These are phyloP conservation scores for Thermoascus crustaceus DNA, from an alignment of 2,329 filamentous ascomycete genomes.

Conservation along the genomic window DNA sequence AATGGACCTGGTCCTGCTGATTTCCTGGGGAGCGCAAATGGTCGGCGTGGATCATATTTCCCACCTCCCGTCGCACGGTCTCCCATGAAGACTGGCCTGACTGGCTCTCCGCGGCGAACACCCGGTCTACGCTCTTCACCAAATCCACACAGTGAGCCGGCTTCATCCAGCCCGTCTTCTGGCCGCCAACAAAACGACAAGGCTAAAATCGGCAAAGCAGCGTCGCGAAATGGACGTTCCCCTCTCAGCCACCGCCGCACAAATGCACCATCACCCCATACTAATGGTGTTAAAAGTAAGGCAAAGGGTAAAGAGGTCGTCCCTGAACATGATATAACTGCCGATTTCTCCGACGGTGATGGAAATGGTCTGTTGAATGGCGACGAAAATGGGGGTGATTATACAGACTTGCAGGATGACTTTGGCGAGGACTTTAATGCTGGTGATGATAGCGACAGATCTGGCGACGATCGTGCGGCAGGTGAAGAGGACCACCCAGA, in stretches of 20 bases:
- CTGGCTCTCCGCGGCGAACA: constrained; percentile 35
- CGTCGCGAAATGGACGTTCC: constrained; percentile 21
- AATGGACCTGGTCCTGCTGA: constrained; percentile 36
- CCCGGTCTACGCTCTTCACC: constrained; percentile 36
- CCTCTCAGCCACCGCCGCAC: constrained; percentile 29
- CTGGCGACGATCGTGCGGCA: constrained; percentile 15
- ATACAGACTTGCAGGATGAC: constrained; percentile 18
- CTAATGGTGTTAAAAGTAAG: constrained; percentile 16
- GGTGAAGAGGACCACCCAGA: constrained; percentile 10
- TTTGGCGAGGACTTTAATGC: constrained; percentile 19
- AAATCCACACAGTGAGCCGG: constrained; percentile 23
- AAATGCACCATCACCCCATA: constrained; percentile 22
- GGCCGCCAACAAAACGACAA: constrained; percentile 17
- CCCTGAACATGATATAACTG: constrained; percentile 15
- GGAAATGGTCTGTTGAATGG: constrained; percentile 19
- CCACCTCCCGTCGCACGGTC: constrained; percentile 37
- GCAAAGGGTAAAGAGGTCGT: constrained; percentile 13
- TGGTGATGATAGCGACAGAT: constrained; percentile 6
- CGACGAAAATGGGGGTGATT: constrained; percentile 26
- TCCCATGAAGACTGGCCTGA: constrained; percentile 37
- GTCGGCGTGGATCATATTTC: constrained; percentile 26
- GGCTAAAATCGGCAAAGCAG: constrained; percentile 14
- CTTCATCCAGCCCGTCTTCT: constrained; percentile 34
- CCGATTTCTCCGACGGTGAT: constrained; percentile 31
- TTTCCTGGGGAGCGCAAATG: constrained; percentile 28